phyloP scores from a whole-genome alignment of 2,329 filamentous ascomycete genomes.

The Calonectria leucothoes region DNA sequence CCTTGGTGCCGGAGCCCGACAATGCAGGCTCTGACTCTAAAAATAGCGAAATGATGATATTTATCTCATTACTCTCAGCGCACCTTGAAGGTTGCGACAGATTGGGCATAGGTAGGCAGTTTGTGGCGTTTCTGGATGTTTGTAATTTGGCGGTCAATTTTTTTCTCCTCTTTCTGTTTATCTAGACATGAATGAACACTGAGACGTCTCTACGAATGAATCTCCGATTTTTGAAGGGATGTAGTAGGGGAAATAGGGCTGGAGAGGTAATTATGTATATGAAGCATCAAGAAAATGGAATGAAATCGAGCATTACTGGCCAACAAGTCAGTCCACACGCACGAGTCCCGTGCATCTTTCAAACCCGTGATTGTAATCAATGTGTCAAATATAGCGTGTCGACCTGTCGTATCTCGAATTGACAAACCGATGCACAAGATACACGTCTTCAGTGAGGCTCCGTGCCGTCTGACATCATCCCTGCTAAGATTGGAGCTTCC shows the following conservation, averaged over 20 bases:
- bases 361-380: not conserved
- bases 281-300: not conserved
- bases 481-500: not conserved
- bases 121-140: conserved; percentile 39
- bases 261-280: conserved; percentile 6
- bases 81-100: not conserved
- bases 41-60: conserved; percentile 20
- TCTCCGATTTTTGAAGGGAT: conserved; percentile 19
- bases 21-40: conserved; percentile 1
- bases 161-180: conserved; percentile 36
- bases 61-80: conserved; percentile 1
- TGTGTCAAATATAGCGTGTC: not conserved
- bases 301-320: conserved; percentile 1
- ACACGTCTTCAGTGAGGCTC: not conserved
- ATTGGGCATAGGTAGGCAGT: conserved; percentile 22
- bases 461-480: not conserved
- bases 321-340: not conserved
- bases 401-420: not conserved
- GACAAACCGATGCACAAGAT: not conserved
- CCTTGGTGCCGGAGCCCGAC: not conserved
- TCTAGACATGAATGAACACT: conserved; percentile 40
- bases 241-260: conserved; percentile 20
- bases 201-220: conserved; percentile 41
- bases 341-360: not conserved
- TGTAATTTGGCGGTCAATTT: conserved; percentile 25